These are phyloP conservation scores for Marasmius fiardii DNA, from an alignment of 1,284 basidiomycete species.

Conservation along the genomic window DNA sequence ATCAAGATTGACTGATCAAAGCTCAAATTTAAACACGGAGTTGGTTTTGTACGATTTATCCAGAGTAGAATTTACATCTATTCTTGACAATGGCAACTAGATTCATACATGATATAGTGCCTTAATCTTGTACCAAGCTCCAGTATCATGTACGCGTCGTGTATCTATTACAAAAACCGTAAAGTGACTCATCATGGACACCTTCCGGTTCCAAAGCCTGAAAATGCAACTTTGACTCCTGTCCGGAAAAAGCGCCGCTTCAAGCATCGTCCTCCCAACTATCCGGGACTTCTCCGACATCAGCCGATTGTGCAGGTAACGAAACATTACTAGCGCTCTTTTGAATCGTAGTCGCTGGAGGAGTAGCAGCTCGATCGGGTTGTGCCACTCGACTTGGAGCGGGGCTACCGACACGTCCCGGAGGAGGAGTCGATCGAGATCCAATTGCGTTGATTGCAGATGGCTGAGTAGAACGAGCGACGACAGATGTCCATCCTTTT, in stretches of 20 bases:
- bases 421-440: too few relatives aligned
- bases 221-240: neutral
- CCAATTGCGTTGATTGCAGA: neutral
- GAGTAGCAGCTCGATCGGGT: neutral
- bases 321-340: neutral
- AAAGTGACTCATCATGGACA: neutral
- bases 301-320: neutral
- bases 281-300: slow-evolving; percentile 36
- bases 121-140: too few relatives aligned
- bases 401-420: neutral
- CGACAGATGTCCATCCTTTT: slow-evolving; percentile 12
- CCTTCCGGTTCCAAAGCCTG: neutral
- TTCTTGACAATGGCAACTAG: too few relatives aligned
- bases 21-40: too few relatives aligned
- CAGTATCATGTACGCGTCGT: too few relatives aligned
- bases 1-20: too few relatives aligned
- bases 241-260: neutral
- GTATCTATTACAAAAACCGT: too few relatives aligned
- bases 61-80: too few relatives aligned
- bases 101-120: too few relatives aligned
- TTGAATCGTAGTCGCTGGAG: neutral
- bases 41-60: too few relatives aligned
- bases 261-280: slow-evolving; percentile 52
- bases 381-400: neutral
- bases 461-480: neutral